phyloP scores from a whole-genome alignment of 1,139 yeast genomes.

The Geotrichum candidum region DNA sequence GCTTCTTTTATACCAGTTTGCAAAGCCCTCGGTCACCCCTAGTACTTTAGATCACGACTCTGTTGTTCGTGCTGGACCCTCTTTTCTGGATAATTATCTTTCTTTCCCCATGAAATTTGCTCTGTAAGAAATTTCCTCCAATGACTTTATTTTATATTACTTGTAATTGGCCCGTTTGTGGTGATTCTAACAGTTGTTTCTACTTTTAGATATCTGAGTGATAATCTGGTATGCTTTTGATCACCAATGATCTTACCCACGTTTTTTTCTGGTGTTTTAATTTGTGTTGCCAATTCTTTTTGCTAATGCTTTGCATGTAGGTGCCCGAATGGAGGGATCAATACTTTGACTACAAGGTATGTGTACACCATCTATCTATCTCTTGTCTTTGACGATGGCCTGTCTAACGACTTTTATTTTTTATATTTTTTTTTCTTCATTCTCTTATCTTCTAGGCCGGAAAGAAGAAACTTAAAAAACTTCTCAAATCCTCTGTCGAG shows the following conservation, averaged over 20 bases:
- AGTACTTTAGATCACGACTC: not conserved
- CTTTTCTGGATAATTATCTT: not conserved
- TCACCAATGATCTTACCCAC: not conserved
- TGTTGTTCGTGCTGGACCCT: not conserved
- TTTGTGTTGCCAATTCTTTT: not conserved
- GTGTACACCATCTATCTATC: conserved; percentile 1
- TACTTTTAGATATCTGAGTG: conserved; percentile 29
- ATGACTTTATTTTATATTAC: not conserved
- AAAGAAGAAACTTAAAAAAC: conserved; percentile 50
- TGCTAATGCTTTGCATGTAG: conserved; percentile 36
- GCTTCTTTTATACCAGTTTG: not conserved
- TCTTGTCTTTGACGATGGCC: not conserved
- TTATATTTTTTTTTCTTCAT: conserved; percentile 9
- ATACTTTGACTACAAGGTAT: conserved; percentile 64
- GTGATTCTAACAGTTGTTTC: not conserved
- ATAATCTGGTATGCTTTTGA: conserved; percentile 30
- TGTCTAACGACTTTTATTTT: not conserved
- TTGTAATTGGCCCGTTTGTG: not conserved
- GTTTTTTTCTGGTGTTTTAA: not conserved
- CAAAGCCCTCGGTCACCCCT: not conserved
- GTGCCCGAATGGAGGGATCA: conserved; percentile 87
- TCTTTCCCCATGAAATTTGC: conserved; percentile 32
- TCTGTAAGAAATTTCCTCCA: conserved; percentile 23
- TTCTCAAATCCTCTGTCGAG: conserved; percentile 26
- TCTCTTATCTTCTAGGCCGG: conserved; percentile 34